These are phyloP conservation scores for Penicillium paneum DNA, from an alignment of 2,329 filamentous ascomycete genomes.

Conservation along the genomic window DNA sequence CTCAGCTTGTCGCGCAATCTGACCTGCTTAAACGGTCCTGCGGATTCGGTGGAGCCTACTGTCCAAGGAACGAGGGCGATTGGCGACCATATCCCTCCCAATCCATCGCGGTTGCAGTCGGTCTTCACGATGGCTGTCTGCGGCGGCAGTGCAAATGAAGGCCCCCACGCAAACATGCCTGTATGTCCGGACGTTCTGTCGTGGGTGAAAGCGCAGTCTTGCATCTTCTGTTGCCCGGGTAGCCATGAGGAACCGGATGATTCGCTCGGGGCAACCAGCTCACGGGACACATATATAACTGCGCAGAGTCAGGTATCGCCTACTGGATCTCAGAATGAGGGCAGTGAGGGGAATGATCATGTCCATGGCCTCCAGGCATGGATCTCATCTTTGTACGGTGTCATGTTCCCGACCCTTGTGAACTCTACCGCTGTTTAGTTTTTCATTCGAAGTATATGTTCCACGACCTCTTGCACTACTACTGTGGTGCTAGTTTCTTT, in stretches of 20 bases:
- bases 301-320: constrained; percentile 11
- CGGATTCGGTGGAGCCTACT: not conserved
- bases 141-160: not conserved
- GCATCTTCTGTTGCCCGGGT: constrained; percentile 10
- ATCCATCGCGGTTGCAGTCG: constrained; percentile 2
- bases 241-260: not conserved
- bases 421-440: not conserved
- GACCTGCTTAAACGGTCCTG: not conserved
- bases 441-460: not conserved
- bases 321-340: not conserved
- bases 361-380: not conserved
- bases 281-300: constrained; percentile 19
- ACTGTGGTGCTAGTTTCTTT: not conserved
- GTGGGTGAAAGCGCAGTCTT: constrained; percentile 8
- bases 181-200: not conserved
- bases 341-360: not conserved
- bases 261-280: constrained; percentile 6
- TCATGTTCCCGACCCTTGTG: not conserved
- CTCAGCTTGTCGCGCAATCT: not conserved
- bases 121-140: not conserved
- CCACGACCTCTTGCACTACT: not conserved
- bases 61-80: not conserved
- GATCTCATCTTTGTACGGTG: constrained; percentile 3
- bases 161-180: not conserved
- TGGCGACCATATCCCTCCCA: not conserved